These are phyloP conservation scores for Fusarium albidum DNA, from an alignment of 2,329 filamentous ascomycete genomes.

Conservation along the genomic window DNA sequence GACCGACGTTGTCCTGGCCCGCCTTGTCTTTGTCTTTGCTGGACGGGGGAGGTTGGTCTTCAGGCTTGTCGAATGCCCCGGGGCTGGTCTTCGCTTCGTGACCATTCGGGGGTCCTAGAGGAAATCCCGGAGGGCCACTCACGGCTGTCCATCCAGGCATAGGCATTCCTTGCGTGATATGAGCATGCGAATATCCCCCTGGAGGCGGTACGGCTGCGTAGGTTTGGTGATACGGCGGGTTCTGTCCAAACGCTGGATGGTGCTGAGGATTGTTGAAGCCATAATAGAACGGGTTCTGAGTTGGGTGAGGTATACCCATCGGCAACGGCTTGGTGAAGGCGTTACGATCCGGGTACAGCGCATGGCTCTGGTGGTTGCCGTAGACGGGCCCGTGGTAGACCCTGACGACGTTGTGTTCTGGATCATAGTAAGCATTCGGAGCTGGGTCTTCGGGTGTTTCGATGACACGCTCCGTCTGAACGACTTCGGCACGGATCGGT, in stretches of 20 bases:
- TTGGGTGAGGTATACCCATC: constrained; percentile 53
- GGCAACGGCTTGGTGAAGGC: constrained; percentile 46
- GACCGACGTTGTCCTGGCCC: constrained; percentile 44
- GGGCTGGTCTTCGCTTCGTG: constrained; percentile 14
- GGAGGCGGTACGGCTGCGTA: constrained; percentile 13
- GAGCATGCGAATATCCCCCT: constrained; percentile 37
- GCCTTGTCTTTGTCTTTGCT: constrained; percentile 35
- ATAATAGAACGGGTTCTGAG: constrained; percentile 53
- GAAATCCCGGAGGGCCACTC: constrained; percentile 32
- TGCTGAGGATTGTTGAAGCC: constrained; percentile 45
- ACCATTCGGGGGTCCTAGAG: constrained; percentile 8
- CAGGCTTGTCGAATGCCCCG: constrained; percentile 6
- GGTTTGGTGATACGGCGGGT: constrained; percentile 21
- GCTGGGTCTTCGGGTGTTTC: constrained; percentile 61
- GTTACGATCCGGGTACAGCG: constrained; percentile 55
- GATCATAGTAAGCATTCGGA: constrained; percentile 68
- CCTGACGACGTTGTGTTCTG: constrained; percentile 59
- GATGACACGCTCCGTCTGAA: constrained; percentile 64
- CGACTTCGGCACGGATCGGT: constrained; percentile 56
- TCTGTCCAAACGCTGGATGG: constrained; percentile 33
- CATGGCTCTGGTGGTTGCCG: constrained; percentile 55
- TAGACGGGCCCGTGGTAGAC: constrained; percentile 66
- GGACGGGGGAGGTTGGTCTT: constrained; percentile 17
- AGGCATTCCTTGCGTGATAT: constrained; percentile 44
- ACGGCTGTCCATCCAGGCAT: constrained; percentile 33